Evolutionary conservation across 257 asterid species (phyloP).

Genomic region (Osmanthus fragrans): DNA sequence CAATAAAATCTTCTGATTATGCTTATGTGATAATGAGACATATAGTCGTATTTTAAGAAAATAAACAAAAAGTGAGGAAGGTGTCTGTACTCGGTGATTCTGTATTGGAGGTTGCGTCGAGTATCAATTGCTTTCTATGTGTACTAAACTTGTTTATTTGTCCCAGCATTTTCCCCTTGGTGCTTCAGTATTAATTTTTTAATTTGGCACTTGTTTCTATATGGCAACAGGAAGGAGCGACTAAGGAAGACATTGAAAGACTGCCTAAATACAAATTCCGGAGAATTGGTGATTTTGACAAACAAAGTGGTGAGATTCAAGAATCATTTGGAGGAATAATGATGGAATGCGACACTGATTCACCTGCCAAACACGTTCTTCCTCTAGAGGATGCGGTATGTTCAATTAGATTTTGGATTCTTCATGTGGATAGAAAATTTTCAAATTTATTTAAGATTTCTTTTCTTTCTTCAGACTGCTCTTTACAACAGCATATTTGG

Average conservation of each 20-base stretch:
- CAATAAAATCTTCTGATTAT: not conserved
- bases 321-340: slow-evolving; percentile 94
- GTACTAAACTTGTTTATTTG: not conserved
- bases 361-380: slow-evolving; percentile 80
- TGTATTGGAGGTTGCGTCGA: not conserved
- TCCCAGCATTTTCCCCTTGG: not conserved
- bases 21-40: not conserved
- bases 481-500: not conserved
- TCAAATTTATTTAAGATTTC: not conserved
- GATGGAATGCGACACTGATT: slow-evolving; percentile 74
- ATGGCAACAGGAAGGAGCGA: slow-evolving; percentile 89
- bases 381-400: slow-evolving; percentile 91
- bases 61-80: not conserved
- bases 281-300: slow-evolving; percentile 89
- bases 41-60: slow-evolving; percentile 7
- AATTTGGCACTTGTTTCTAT: slow-evolving; percentile 1
- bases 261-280: slow-evolving; percentile 80
- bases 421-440: not conserved
- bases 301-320: slow-evolving; percentile 86
- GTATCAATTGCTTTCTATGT: not conserved
- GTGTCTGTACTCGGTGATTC: slow-evolving; percentile 12
- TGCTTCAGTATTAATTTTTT: not conserved
- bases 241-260: slow-evolving; percentile 90
- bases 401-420: slow-evolving; percentile 10
- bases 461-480: not conserved